phyloP scores from a whole-genome alignment of 345 rosid species.

The Cochlearia excelsa region DNA sequence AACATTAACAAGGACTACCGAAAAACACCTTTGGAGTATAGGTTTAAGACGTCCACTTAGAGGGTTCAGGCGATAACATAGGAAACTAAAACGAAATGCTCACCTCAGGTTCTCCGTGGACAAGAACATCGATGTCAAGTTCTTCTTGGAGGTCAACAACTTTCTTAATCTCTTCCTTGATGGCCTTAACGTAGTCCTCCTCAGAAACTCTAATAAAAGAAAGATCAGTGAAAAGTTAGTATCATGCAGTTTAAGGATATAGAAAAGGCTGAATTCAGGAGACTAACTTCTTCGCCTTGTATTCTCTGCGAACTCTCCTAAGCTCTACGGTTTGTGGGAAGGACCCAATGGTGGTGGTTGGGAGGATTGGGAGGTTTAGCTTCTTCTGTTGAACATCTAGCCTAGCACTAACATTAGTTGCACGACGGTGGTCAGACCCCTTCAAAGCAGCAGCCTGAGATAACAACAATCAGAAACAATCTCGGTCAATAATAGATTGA shows the following conservation, averaged over 20 bases:
- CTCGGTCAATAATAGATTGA: constrained; percentile 1
- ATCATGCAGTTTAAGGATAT: constrained; percentile 3
- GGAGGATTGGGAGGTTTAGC: constrained; percentile 92
- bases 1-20: background rate
- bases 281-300: constrained; percentile 88
- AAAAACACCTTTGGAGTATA: background rate
- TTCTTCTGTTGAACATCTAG: constrained; percentile 96
- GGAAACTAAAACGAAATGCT: constrained; percentile 5
- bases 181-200: constrained; percentile 76
- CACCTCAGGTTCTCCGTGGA: constrained; percentile 99
- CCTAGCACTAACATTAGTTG: constrained; percentile 81
- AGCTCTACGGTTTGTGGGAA: constrained; percentile 96
- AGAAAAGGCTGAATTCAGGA: constrained; percentile 7
- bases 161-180: constrained; percentile 89
- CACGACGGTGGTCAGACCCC: constrained; percentile 90
- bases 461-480: constrained; percentile 22
- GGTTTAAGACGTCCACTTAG: background rate
- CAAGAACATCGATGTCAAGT: constrained; percentile 94
- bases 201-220: constrained; percentile 65
- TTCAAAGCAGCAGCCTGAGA: constrained; percentile 91
- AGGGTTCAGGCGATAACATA: background rate
- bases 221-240: constrained; percentile 1
- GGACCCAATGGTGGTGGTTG: constrained; percentile 96
- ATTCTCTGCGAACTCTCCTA: constrained; percentile 97
- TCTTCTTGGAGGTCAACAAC: constrained; percentile 94